Conservation (phyloP, 805 yeast genomes). For the Kuraishia cidri region DNA sequence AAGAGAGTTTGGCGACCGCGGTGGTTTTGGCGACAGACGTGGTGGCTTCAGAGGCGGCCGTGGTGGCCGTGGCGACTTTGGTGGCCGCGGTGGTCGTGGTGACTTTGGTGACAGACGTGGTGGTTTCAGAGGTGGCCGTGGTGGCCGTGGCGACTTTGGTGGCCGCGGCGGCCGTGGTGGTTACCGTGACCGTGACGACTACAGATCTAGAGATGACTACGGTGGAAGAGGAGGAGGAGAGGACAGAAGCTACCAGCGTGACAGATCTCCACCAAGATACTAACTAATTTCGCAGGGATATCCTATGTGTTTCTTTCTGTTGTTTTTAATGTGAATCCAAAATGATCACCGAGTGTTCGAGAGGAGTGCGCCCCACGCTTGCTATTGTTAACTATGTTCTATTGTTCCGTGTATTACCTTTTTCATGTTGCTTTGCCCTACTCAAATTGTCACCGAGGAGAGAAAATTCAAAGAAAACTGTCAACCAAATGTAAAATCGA, state of each 20-base stretch:
- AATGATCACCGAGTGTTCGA: too few species aligned
- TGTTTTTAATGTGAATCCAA: too few species aligned
- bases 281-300: too few species aligned
- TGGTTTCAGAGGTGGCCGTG: conserved; percentile 33
- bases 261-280: conserved; percentile 74
- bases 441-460: too few species aligned
- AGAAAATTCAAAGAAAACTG: too few species aligned
- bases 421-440: too few species aligned
- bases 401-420: too few species aligned
- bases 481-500: too few species aligned
- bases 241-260: conserved; percentile 53
- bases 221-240: conserved; percentile 38
- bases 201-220: conserved; percentile 15
- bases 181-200: conserved; percentile 11
- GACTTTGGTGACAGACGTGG: conserved; percentile 41
- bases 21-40: conserved; percentile 31
- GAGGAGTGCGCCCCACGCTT: too few species aligned
- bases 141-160: conserved; percentile 22
- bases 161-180: conserved; percentile 16
- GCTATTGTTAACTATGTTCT: too few species aligned
- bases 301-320: too few species aligned
- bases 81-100: conserved; percentile 25
- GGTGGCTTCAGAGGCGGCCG: conserved; percentile 40
- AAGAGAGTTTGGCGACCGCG: conserved; percentile 30
- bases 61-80: conserved; percentile 28